These are phyloP conservation scores for Penicillium parvum DNA, from an alignment of 495 filamentous ascomycete genomes.

Conservation along the genomic window DNA sequence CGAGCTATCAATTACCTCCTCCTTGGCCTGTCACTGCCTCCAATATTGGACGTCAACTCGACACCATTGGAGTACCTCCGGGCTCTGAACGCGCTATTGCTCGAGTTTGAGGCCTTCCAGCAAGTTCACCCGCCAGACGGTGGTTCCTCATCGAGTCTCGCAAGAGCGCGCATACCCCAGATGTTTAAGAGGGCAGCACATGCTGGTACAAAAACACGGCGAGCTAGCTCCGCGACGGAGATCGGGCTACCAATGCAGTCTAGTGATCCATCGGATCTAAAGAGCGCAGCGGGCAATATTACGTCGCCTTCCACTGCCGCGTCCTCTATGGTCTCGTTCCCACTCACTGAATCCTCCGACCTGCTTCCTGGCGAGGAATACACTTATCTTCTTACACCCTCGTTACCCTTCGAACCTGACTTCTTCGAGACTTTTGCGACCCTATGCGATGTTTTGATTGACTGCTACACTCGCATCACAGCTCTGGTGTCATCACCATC, in stretches of 20 bases:
- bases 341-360: slow-evolving; percentile 49
- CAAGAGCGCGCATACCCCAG: slow-evolving; percentile 71
- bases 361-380: slow-evolving; percentile 73
- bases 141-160: slow-evolving; percentile 61
- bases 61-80: slow-evolving; percentile 79
- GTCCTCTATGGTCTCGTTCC: slow-evolving; percentile 41
- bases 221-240: slow-evolving; percentile 65
- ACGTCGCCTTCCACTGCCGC: slow-evolving; percentile 37
- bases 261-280: slow-evolving; percentile 48
- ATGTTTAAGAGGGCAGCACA: slow-evolving; percentile 79
- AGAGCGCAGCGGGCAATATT: slow-evolving; percentile 38
- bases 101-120: slow-evolving; percentile 92
- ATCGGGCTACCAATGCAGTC: slow-evolving; percentile 58
- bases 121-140: slow-evolving; percentile 77
- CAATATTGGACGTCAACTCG: slow-evolving; percentile 79
- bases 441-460: slow-evolving; percentile 90
- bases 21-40: slow-evolving; percentile 85
- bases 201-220: slow-evolving; percentile 60
- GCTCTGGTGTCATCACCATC: slow-evolving; percentile 62
- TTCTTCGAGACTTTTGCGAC: slow-evolving; percentile 98
- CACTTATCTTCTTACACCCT: slow-evolving; percentile 79
- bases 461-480: slow-evolving; percentile 79
- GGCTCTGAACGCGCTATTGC: slow-evolving; percentile 77
- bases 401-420: slow-evolving; percentile 94
- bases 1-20: slow-evolving; percentile 90